Conservation (phyloP, 768 basidiomycete genomes). For the Cantharellus anzutake region DNA sequence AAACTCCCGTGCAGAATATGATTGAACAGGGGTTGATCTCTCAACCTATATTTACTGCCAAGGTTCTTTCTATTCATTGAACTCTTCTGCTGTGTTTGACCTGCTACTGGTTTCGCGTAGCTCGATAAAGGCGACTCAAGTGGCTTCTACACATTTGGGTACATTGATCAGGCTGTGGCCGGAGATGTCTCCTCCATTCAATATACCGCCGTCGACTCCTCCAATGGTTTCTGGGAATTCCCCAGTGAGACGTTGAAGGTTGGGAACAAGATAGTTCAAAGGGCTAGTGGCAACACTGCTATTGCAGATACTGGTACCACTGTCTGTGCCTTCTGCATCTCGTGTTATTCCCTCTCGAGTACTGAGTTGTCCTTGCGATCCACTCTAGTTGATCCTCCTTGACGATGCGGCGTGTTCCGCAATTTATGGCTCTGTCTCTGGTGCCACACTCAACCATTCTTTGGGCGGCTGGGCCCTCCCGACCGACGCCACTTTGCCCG, state of each 20-base stretch:
- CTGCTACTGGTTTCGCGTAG: constrained; percentile 4
- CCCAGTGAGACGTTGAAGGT: constrained; percentile 14
- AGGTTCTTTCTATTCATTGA: background rate
- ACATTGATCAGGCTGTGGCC: constrained; percentile 16
- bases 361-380: background rate
- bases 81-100: background rate
- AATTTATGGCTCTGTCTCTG: constrained; percentile 20
- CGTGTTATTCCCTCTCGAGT: background rate
- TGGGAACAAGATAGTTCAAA: constrained; percentile 13
- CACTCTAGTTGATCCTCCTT: constrained; percentile 17
- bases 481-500: background rate
- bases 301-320: constrained; percentile 21
- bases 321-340: background rate
- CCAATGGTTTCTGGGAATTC: constrained; percentile 24
- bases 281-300: constrained; percentile 18
- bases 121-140: constrained; percentile 20
- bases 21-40: constrained; percentile 19
- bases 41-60: constrained; percentile 14
- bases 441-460: constrained; percentile 18
- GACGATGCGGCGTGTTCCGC: constrained; percentile 17
- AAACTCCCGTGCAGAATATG: constrained; percentile 24
- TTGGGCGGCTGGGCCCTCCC: constrained; percentile 20
- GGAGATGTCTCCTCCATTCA: background rate
- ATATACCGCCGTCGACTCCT: constrained; percentile 11
- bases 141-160: constrained; percentile 25